Percentiles rank a stretch among this genome's conserved stretches.
Conservation (phyloP, 768 basidiomycete species). For the Phanerodontia chrysosporium region DNA sequence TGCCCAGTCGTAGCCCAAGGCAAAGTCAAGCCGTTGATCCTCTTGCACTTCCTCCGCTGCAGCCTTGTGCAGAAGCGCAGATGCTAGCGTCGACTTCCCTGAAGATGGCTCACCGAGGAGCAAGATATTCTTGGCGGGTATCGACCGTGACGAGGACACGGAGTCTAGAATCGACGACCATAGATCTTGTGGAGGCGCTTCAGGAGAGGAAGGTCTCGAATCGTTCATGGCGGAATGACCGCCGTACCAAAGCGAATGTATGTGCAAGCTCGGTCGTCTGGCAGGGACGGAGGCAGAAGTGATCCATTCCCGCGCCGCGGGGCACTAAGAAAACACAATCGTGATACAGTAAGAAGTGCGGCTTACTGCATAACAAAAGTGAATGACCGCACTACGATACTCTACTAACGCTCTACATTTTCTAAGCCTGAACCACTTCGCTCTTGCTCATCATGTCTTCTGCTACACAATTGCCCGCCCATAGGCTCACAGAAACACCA, state of each 20-base stretch:
- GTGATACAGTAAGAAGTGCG: neutral
- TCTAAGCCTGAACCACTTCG: neutral
- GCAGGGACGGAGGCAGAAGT: neutral
- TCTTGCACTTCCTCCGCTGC: conserved; percentile 49
- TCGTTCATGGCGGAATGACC: conserved; percentile 28
- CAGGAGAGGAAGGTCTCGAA: conserved; percentile 64
- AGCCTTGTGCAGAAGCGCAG: conserved; percentile 71
- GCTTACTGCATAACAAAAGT: neutral
- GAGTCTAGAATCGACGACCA: conserved; percentile 93
- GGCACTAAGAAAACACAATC: neutral
- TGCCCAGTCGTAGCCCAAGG: conserved; percentile 89
- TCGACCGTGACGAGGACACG: conserved; percentile 75
- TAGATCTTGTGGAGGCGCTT: conserved; percentile 72
- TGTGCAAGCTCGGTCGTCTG: neutral
- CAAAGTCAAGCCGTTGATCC: conserved; percentile 67
- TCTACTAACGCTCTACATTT: neutral
- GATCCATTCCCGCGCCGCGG: neutral
- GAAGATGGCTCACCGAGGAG: conserved; percentile 75
- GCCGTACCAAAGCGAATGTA: neutral
- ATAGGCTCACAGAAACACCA: conserved; percentile 65
- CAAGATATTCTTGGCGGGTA: conserved; percentile 83
- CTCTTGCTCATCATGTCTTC: neutral
- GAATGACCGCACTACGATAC: neutral
- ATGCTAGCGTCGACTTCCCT: conserved; percentile 73
- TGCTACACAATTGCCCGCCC: conserved; percentile 47